Base-by-base conservation (phyloP, 768 basidiomycete genomes). In the Coprinopsis marcescibilis region DNA sequence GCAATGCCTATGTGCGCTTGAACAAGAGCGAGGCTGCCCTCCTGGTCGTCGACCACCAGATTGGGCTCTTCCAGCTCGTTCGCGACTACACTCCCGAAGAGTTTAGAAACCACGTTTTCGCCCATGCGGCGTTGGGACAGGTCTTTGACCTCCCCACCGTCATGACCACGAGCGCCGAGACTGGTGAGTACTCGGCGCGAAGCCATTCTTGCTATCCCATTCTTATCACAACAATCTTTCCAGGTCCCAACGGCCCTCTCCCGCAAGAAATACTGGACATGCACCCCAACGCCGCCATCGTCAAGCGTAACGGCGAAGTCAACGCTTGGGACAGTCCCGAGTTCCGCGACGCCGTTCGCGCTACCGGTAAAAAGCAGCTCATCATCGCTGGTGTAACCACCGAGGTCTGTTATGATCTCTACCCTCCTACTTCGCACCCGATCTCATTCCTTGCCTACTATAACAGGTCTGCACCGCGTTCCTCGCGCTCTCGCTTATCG, bases 251-350 rank as follows among this genome's bases (percentile, higher is more conserved):
- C 53, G 73, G 75, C 3, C 73, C 72, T 3, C 60, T 76, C 5
- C 71, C 70, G 10, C 60, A 60, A 46, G 74, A 75, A 49, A 67
- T 77, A 27, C 21, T 66, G 13, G 68, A 61, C 1, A 67, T 75
- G 69, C 68, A 76, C 46, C 69, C 71, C 1, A 54, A 70, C 42
- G 71, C 71, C 0, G 63, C 72, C 12, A 55, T 66, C 49, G 70
- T 76, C 61, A 71, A 68, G 58, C 65, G 75, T 13, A 57, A 69
- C 20, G 75, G 72, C 2, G 72, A 77, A 54, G 74, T 77, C 12
- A 60, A 77, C 45, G 74, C 75, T 7, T 77, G 75, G 75, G 73
- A 77, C 53, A 75, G 72, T 54, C 46, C 58, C 4, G 72, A 73
- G 45, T 75, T 77, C 64, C 61, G 68, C 30, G 60, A 59, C 1